These are phyloP conservation scores for Lonicera japonica DNA, from an alignment of 129 eudicot species.

Conservation along the genomic window DNA sequence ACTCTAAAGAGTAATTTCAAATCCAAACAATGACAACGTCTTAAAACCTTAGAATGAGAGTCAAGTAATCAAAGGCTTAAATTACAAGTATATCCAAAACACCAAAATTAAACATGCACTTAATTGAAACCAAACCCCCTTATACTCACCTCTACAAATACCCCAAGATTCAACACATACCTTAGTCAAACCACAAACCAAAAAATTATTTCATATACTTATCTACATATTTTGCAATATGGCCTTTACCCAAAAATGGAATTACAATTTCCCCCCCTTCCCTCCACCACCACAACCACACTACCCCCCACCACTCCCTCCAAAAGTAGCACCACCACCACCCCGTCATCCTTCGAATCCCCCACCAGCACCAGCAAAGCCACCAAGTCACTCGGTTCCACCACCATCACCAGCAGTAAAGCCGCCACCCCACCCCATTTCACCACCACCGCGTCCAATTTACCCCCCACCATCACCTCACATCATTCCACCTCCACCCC, in stretches of 20 bases:
- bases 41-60: constrained; percentile 27
- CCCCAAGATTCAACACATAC: neutral
- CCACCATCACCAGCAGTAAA: constrained; percentile 24
- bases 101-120: too few species aligned
- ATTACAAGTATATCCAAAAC: constrained; percentile 9
- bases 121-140: too few species aligned
- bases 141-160: constrained; percentile 17
- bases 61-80: constrained; percentile 32
- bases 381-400: constrained; percentile 22
- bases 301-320: constrained; percentile 11
- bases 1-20: constrained; percentile 29
- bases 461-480: constrained; percentile 24
- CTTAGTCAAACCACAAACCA: neutral
- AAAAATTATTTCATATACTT: neutral
- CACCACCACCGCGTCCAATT: constrained; percentile 20
- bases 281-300: constrained; percentile 26
- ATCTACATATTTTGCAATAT: constrained; percentile 1
- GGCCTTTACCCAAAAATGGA: constrained; percentile 19
- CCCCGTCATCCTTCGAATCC: constrained; percentile 14
- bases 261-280: constrained; percentile 26
- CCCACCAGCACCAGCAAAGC: constrained; percentile 15
- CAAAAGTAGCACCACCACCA: constrained; percentile 17
- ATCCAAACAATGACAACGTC: constrained; percentile 28
- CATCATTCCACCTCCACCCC: constrained; percentile 21
- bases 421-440: constrained; percentile 24